Evolutionary conservation across 495 filamentous ascomycete genomes (phyloP).

Genomic region (Aspergillus kassunensis): DNA sequence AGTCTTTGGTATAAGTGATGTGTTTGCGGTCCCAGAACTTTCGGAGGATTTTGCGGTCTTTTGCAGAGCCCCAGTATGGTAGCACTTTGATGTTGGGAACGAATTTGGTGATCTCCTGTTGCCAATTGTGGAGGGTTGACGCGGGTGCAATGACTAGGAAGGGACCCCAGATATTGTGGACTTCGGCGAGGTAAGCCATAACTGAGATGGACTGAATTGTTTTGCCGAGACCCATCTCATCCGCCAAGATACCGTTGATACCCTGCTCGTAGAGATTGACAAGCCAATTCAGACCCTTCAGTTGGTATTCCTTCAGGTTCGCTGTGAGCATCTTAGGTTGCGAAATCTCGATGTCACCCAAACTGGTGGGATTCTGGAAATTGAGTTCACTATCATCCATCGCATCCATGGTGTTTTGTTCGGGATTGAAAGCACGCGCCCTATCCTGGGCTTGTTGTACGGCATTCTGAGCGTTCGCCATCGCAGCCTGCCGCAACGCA

Average conservation of each 20-base stretch:
- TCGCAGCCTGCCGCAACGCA: slow-evolving; percentile 72
- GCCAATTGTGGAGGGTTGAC: slow-evolving; percentile 98
- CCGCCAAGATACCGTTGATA: slow-evolving; percentile 98
- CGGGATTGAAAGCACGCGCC: slow-evolving; percentile 83
- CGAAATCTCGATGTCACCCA: slow-evolving; percentile 88
- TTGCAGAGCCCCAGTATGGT: slow-evolving; percentile 94
- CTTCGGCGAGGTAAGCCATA: slow-evolving; percentile 97
- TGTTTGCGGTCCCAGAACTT: slow-evolving; percentile 99
- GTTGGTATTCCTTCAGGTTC: slow-evolving; percentile 94
- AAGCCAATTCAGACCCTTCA: slow-evolving; percentile 98
- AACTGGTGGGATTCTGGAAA: slow-evolving; percentile 95
- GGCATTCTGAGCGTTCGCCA: slow-evolving; percentile 94
- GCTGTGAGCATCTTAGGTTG: slow-evolving; percentile 93
- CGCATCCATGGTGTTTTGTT: slow-evolving; percentile 49
- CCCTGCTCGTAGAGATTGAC: slow-evolving; percentile 99
- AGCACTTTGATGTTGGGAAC: slow-evolving; percentile 91
- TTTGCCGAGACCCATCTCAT: slow-evolving; percentile 99
- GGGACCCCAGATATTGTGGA: slow-evolving; percentile 96
- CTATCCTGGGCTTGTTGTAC: slow-evolving; percentile 93
- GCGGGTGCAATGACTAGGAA: slow-evolving; percentile 96
- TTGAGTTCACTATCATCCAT: slow-evolving; percentile 89
- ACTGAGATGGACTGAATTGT: slow-evolving; percentile 98
- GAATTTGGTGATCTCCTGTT: slow-evolving; percentile 93
- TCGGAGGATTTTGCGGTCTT: slow-evolving; percentile 90
- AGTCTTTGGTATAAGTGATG: slow-evolving; percentile 87